These are phyloP conservation scores for Colletotrichum lindemuthianum DNA, from an alignment of 2,329 filamentous ascomycete species.

Conservation along the genomic window DNA sequence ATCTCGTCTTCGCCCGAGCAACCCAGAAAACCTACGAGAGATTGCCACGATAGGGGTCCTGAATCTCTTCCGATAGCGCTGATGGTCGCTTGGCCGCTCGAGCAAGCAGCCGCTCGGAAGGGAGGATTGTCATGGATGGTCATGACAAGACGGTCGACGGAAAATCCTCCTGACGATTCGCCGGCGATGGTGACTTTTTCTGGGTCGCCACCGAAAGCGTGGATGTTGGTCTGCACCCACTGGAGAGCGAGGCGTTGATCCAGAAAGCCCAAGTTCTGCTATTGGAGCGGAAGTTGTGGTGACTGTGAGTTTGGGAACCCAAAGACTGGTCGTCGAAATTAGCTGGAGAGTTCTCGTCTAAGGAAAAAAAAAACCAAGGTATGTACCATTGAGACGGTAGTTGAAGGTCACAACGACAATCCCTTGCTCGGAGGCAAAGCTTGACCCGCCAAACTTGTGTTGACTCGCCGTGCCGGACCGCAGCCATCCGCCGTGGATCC, in stretches of 20 bases:
- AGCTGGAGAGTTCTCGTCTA: too few species aligned
- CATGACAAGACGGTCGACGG: slow-evolving; percentile 48
- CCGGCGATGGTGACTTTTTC: slow-evolving; percentile 70
- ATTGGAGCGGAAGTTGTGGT: not conserved
- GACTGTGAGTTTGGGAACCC: slow-evolving; percentile 26
- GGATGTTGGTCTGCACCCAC: slow-evolving; percentile 72
- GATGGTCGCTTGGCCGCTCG: slow-evolving; percentile 21
- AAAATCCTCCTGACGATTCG: slow-evolving; percentile 63
- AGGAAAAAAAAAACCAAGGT: not conserved
- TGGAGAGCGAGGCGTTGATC: slow-evolving; percentile 67
- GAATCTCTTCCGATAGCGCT: slow-evolving; percentile 13
- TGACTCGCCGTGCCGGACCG: slow-evolving; percentile 19
- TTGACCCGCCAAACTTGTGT: slow-evolving; percentile 17
- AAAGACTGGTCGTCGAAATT: not conserved
- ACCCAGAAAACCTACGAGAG: not conserved
- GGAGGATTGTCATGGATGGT: slow-evolving; percentile 7
- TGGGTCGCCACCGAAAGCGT: slow-evolving; percentile 71
- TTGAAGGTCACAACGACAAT: slow-evolving; percentile 28
- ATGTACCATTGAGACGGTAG: slow-evolving; percentile 16
- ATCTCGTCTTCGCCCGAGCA: slow-evolving; percentile 13
- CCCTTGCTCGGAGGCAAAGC: slow-evolving; percentile 20
- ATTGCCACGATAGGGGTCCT: slow-evolving; percentile 7
- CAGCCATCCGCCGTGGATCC: slow-evolving; percentile 36
- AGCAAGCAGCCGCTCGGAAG: slow-evolving; percentile 14
- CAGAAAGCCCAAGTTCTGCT: slow-evolving; percentile 61